These are phyloP conservation scores for Houttuynia cordata DNA, from an alignment of 164 flowering plant species.

Conservation along the genomic window DNA sequence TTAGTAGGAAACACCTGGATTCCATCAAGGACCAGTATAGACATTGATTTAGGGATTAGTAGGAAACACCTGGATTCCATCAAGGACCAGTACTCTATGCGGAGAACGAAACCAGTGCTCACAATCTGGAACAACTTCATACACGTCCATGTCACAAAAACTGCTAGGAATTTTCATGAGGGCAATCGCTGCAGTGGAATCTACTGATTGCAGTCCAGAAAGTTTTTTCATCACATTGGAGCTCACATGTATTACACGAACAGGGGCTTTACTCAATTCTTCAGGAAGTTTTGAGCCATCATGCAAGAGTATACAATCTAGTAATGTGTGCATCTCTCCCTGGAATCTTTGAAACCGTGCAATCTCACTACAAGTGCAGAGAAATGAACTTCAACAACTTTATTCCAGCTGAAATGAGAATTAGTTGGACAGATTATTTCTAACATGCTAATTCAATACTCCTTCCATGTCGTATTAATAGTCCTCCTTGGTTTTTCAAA, in stretches of 20 bases:
- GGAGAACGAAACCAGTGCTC: slow-evolving; percentile 40
- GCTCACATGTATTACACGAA: slow-evolving; percentile 45
- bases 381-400: background rate
- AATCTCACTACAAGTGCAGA: slow-evolving; percentile 45
- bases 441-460: too few relatives aligned
- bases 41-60: background rate
- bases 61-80: slow-evolving; percentile 74
- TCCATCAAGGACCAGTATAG: slow-evolving; percentile 45
- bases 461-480: too few relatives aligned
- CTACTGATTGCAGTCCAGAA: slow-evolving; percentile 66
- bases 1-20: slow-evolving; percentile 52
- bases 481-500: too few relatives aligned
- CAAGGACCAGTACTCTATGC: slow-evolving; percentile 74
- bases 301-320: slow-evolving; percentile 58
- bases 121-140: slow-evolving; percentile 20
- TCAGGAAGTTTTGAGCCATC: slow-evolving; percentile 48
- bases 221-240: slow-evolving; percentile 66
- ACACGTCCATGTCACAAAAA: slow-evolving; percentile 28
- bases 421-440: too few relatives aligned
- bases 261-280: slow-evolving; percentile 22
- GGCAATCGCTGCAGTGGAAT: slow-evolving; percentile 66
- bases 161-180: slow-evolving; percentile 56
- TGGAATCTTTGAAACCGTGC: slow-evolving; percentile 27
- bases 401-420: too few relatives aligned
- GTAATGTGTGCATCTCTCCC: slow-evolving; percentile 14